Conservation (phyloP, 192 early-diverging fungal species). For the Mortierella hygrophila region DNA sequence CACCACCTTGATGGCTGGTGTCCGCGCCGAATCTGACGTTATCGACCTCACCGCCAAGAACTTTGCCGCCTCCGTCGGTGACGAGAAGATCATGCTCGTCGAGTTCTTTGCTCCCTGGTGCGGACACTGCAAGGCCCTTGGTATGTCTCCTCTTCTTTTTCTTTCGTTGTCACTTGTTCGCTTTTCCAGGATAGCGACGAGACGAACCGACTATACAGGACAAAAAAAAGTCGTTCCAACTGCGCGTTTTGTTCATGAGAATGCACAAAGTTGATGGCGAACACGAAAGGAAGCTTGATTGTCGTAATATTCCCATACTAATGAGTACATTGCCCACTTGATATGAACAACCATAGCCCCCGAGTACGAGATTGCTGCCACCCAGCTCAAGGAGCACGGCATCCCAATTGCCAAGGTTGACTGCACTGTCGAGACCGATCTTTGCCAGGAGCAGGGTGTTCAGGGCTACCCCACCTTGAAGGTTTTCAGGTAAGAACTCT, state of each 20-base stretch:
- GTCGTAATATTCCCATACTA: background rate
- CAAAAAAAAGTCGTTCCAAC: background rate
- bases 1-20: conserved; percentile 49
- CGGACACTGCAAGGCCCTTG: conserved; percentile 94
- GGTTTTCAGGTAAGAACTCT: conserved; percentile 74
- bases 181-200: background rate
- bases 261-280: conserved; percentile 5
- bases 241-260: background rate
- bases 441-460: conserved; percentile 87
- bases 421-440: conserved; percentile 88
- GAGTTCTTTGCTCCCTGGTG: conserved; percentile 99
- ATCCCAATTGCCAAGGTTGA: conserved; percentile 96
- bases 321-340: background rate
- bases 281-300: background rate
- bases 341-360: conserved; percentile 72
- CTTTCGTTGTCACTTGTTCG: background rate
- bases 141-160: conserved; percentile 43
- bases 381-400: conserved; percentile 78
- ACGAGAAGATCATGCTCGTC: conserved; percentile 83
- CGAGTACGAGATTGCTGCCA: conserved; percentile 94
- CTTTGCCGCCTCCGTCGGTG: conserved; percentile 72
- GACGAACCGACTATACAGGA: background rate
- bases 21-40: conserved; percentile 65
- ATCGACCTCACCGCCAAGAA: conserved; percentile 66
- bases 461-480: conserved; percentile 96